Percentiles rank a stretch among this genome's conserved stretches.
These are phyloP conservation scores for Collybia sordida DNA, from an alignment of 768 basidiomycete species.

Conservation along the genomic window DNA sequence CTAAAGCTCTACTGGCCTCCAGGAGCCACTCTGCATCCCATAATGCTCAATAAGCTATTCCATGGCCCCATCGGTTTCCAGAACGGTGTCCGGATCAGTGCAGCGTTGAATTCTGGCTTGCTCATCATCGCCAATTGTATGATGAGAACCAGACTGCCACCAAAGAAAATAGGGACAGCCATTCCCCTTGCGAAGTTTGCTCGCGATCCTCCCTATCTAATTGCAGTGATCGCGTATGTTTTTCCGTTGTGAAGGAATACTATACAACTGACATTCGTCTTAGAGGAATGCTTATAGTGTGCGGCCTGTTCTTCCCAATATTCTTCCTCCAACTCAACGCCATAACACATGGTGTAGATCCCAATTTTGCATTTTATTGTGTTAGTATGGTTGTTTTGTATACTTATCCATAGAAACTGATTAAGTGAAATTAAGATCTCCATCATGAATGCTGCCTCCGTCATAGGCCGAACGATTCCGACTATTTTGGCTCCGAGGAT, in stretches of 20 bases:
- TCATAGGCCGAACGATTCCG: slow-evolving; percentile 51
- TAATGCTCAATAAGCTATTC: slow-evolving; percentile 54
- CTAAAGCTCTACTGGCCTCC: neutral
- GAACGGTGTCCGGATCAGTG: slow-evolving; percentile 39
- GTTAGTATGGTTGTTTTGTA: neutral
- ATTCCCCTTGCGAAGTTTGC: slow-evolving; percentile 27
- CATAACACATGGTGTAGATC: neutral
- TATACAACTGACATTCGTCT: neutral
- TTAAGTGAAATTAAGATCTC: slow-evolving; percentile 36
- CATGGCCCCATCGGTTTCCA: slow-evolving; percentile 35
- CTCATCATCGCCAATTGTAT: slow-evolving; percentile 30
- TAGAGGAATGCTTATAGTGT: slow-evolving; percentile 28
- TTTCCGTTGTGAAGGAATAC: neutral
- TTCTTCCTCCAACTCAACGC: slow-evolving; percentile 33
- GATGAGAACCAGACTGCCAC: slow-evolving; percentile 36
- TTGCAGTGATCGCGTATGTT: slow-evolving; percentile 17
- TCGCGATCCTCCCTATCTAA: slow-evolving; percentile 28
- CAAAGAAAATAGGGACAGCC: slow-evolving; percentile 18
- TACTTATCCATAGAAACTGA: neutral
- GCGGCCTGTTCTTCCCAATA: slow-evolving; percentile 42
- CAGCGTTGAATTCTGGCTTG: slow-evolving; percentile 31
- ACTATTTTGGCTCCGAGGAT: slow-evolving; percentile 38
- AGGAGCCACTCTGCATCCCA: slow-evolving; percentile 57
- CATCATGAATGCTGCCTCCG: slow-evolving; percentile 51
- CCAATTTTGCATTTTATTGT: neutral